Base-by-base conservation (phyloP, 495 filamentous ascomycete species). In the Friedmanniomyces simplex region DNA sequence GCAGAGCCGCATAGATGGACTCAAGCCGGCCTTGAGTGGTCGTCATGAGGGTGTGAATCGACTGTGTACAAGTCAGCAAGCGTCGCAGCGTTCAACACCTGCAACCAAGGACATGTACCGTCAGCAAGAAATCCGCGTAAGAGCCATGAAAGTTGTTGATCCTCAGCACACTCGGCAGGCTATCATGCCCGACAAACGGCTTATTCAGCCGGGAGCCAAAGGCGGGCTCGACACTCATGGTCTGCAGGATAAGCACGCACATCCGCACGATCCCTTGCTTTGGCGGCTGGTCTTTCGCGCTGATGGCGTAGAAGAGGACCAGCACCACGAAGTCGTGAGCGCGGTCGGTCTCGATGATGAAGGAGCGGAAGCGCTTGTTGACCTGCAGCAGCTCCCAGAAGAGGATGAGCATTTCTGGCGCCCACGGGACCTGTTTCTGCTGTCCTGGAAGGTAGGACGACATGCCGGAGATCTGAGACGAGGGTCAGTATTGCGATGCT, bases 361-460 rank as follows among this genome's bases (percentile, higher is more conserved):
- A 99, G 1, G 89, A 91, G 49, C 94, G 77, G 72, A 99, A 97
- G 49, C 94, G 80, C 73, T 95, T 97, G 71, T 99, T 99, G 77
- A 91, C 96, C 69, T 99, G 93, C 26, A 95, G 79, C 8, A 87
- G 80, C 72, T 99, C 93, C 93, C 93, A 99, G 69, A 96, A 99
- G 1, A 99, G 79, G 78, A 97, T 90, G 37, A 97, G 82, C 76
- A 95, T 96, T 70, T 99, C 93, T 8, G 94, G 90, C 1, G 90
- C 88, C 78, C 91, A 96, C 70, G 86, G 88, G 55, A 89, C 72
- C 0, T 85, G 79, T 54, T 82, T 79, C 63, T 95, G 88, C 48
- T 84, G 87, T 5, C 91, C 89, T 1, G 93, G 91, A 8, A 98
- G 81, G 68, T 95, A 97, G 0, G 91, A 89, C 1, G 78, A 79